These are phyloP conservation scores for Aquanectria penicillioides DNA, from an alignment of 2,329 filamentous ascomycete genomes.

Conservation along the genomic window DNA sequence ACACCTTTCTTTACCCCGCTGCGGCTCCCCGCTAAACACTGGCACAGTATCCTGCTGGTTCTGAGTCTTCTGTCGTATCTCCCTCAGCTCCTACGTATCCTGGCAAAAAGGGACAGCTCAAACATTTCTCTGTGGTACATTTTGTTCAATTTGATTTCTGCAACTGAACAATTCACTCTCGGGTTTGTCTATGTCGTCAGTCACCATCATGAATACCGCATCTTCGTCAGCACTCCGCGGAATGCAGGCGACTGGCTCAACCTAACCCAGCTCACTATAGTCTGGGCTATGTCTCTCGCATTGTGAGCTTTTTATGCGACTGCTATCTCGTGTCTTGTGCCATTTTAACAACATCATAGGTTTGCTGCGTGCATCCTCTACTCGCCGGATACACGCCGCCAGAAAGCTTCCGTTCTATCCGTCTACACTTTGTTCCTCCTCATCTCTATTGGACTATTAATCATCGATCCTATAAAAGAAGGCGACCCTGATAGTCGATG, in stretches of 20 bases:
- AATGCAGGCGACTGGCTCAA: not conserved
- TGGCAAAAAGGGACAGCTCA: not conserved
- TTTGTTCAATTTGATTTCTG: not conserved
- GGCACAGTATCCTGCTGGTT: not conserved
- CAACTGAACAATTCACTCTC: not conserved
- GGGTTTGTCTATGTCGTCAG: not conserved
- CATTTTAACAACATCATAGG: not conserved
- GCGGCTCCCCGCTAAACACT: too few species aligned
- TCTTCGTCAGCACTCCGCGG: not conserved
- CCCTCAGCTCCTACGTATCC: not conserved
- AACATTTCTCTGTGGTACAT: not conserved
- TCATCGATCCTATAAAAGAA: not conserved
- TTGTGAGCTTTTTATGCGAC: not conserved
- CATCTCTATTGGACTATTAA: not conserved
- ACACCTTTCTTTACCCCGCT: too few species aligned
- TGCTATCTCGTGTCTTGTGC: not conserved
- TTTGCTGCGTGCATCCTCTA: not conserved
- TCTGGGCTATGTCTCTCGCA: not conserved
- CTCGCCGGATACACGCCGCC: not conserved
- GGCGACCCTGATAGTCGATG: not conserved
- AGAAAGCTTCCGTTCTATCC: not conserved
- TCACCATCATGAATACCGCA: not conserved
- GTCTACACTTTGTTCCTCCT: not conserved
- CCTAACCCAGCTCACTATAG: not conserved
- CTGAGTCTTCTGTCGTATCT: not conserved